A percentile compares a stretch with the other conserved stretches of the same genome.
phyloP scores from a whole-genome alignment of 1,284 basidiomycete genomes.

The Abortiporus biennis region DNA sequence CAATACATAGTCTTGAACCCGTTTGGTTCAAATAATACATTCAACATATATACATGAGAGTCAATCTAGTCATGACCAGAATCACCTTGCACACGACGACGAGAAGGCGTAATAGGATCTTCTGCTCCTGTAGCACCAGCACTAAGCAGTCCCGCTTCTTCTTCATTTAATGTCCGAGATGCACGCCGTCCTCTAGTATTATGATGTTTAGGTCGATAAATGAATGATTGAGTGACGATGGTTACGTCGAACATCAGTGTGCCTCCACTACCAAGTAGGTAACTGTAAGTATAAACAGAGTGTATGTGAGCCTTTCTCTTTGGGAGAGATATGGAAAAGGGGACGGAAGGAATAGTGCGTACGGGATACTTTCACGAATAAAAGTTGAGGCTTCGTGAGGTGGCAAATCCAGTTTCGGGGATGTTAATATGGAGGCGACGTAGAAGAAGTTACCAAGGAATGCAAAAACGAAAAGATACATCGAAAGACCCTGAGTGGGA shows the following conservation, averaged over 20 bases:
- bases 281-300: conserved; percentile 38
- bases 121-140: conserved; percentile 21
- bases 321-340: conserved; percentile 7
- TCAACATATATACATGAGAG: too few relatives aligned
- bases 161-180: conserved; percentile 19
- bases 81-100: conserved; percentile 19
- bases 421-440: conserved; percentile 76
- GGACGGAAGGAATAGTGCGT: conserved; percentile 21
- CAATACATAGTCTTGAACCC: too few relatives aligned
- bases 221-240: conserved; percentile 62
- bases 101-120: conserved; percentile 18
- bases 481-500: conserved; percentile 69
- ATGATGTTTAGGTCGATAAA: conserved; percentile 33
- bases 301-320: not conserved
- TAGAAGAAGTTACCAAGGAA: conserved; percentile 91
- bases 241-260: conserved; percentile 88
- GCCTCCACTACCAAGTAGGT: conserved; percentile 82
- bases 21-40: too few relatives aligned
- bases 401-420: conserved; percentile 49
- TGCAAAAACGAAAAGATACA: conserved; percentile 87
- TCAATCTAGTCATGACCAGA: too few relatives aligned
- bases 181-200: conserved; percentile 16
- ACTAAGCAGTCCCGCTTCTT: conserved; percentile 24
- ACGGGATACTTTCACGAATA: conserved; percentile 73
- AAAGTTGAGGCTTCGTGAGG: conserved; percentile 51